Conservation (phyloP, 108 stramenopile genomes). For the Conticribra weissflogii region DNA sequence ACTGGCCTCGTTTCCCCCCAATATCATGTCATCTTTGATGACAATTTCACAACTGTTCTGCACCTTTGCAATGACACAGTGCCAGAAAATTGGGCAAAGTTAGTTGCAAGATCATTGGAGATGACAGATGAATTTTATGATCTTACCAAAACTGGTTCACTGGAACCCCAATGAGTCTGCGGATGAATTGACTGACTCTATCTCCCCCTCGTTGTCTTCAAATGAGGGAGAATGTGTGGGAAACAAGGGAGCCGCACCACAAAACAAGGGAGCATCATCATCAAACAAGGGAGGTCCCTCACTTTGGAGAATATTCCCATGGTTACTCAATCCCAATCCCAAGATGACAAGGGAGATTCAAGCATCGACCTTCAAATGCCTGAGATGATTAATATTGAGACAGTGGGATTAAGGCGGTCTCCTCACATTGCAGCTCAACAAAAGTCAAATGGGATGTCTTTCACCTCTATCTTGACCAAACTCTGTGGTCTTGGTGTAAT, state of each 20-base stretch:
- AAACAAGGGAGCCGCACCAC: neutral
- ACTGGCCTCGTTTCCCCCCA: constrained; percentile 33
- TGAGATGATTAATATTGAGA: no score
- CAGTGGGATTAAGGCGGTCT: no score
- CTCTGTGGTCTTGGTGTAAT: neutral
- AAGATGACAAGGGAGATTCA: constrained; percentile 16
- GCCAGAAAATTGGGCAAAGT: constrained; percentile 21
- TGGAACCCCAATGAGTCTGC: no score
- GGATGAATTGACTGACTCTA: no score
- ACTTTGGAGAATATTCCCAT: no score
- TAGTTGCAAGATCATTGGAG: constrained; percentile 13
- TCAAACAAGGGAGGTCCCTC: constrained; percentile 8
- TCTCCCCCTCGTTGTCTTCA: neutral
- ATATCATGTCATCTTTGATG: no score
- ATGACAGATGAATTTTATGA: no score
- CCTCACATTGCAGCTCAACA: no score
- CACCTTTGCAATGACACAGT: constrained; percentile 9
- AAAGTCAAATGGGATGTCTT: no score
- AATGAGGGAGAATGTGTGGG: neutral
- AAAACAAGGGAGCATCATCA: neutral
- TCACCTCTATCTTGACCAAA: no score
- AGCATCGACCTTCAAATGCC: neutral
- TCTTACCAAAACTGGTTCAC: no score
- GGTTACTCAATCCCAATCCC: neutral
- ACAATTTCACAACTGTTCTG: constrained; percentile 32